Percentiles rank a stretch among this genome's conserved stretches.
These are phyloP conservation scores for Aegilops speltoides DNA, from an alignment of 176 grass and related monocot species.

Conservation along the genomic window DNA sequence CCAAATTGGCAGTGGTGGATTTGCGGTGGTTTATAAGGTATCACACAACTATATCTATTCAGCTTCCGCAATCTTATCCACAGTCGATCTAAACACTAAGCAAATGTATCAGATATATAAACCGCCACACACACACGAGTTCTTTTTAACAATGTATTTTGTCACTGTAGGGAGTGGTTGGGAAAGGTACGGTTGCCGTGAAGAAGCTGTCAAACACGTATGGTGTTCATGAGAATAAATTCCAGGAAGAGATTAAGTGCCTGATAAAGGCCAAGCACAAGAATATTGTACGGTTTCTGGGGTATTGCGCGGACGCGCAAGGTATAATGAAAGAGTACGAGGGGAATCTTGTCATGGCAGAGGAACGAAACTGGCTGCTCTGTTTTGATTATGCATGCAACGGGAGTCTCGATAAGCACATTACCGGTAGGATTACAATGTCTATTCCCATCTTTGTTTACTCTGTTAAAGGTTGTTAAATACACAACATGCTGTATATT, in stretches of 20 bases:
- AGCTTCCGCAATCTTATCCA: neutral
- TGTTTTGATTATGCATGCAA: slow-evolving; percentile 1
- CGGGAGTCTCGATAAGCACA: neutral
- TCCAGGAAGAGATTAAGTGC: neutral
- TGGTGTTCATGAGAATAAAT: neutral
- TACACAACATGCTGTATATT: neutral
- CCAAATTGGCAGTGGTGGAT: neutral
- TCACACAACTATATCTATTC: neutral
- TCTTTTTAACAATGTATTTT: neutral
- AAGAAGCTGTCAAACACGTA: neutral
- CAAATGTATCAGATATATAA: neutral
- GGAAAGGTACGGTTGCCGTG: neutral
- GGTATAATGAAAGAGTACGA: neutral
- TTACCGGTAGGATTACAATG: neutral
- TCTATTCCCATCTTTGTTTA: neutral
- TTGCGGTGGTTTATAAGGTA: neutral
- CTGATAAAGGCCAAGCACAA: neutral
- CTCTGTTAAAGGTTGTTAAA: neutral
- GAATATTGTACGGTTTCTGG: neutral
- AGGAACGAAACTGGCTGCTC: neutral
- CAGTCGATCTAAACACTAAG: neutral
- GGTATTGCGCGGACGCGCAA: neutral
- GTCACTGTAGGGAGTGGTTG: neutral
- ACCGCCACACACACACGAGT: neutral
- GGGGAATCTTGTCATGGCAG: neutral